Percentiles rank a stretch among this genome's conserved stretches.
phyloP scores from a whole-genome alignment of 2,329 filamentous ascomycete species.

The Aspergillus floridensis region DNA sequence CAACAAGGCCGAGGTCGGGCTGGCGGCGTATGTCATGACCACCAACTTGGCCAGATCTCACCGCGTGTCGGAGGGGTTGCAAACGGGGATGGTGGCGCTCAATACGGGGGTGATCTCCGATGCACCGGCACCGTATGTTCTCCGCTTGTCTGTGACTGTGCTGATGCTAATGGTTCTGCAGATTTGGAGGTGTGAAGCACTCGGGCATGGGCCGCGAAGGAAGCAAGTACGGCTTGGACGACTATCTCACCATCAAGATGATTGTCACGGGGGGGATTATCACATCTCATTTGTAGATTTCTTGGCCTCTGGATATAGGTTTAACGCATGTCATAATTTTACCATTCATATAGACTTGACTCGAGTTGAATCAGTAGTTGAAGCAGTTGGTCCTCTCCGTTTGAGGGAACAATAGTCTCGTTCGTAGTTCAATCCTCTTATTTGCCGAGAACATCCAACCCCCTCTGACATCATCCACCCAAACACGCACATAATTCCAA shows the following conservation, averaged over 20 bases:
- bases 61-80: slow-evolving; percentile 54
- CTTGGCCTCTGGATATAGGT: too few species aligned
- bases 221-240: slow-evolving; percentile 68
- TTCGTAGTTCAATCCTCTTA: too few species aligned
- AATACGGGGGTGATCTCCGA: slow-evolving; percentile 65
- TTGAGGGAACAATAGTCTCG: too few species aligned
- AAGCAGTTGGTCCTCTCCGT: too few species aligned
- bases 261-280: slow-evolving; percentile 14
- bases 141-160: neutral
- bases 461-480: too few species aligned
- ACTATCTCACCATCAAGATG: slow-evolving; percentile 70
- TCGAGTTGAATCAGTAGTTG: too few species aligned
- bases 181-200: slow-evolving; percentile 76
- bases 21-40: slow-evolving; percentile 88
- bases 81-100: slow-evolving; percentile 52
- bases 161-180: slow-evolving; percentile 16
- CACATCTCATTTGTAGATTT: too few species aligned
- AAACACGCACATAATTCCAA: too few species aligned
- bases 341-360: too few species aligned
- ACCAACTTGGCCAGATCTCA: slow-evolving; percentile 54
- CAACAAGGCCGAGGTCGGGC: slow-evolving; percentile 74
- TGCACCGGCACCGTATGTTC: slow-evolving; percentile 41
- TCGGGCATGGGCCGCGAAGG: slow-evolving; percentile 76
- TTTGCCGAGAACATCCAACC: too few species aligned
- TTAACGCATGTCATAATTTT: too few species aligned